Evolutionary conservation across 306 rosid species (phyloP).

Genomic region (Vigna unguiculata): DNA sequence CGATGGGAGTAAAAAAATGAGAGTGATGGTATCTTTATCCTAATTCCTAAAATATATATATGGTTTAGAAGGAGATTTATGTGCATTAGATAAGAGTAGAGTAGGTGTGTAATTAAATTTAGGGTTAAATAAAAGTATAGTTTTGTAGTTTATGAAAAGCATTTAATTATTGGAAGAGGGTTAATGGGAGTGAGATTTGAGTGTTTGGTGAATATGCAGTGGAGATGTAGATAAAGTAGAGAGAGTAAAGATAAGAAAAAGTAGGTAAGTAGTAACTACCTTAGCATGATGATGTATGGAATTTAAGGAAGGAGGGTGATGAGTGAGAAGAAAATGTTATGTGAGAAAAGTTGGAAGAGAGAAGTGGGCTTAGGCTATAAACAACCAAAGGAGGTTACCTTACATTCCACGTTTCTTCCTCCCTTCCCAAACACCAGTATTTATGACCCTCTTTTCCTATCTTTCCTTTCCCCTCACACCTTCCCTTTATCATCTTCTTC

Average conservation of each 20-base stretch:
- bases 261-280: constrained; percentile 4
- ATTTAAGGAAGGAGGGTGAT: constrained; percentile 19
- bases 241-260: constrained; percentile 10
- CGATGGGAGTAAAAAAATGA: no score
- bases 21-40: no score
- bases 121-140: no score
- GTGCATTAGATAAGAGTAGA: no score
- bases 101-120: no score
- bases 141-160: no score
- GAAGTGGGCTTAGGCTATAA: constrained; percentile 54
- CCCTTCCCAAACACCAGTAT: constrained; percentile 54
- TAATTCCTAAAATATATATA: no score
- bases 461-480: constrained; percentile 42
- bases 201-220: not conserved
- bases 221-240: not conserved
- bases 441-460: constrained; percentile 61
- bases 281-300: constrained; percentile 32
- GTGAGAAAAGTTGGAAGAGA: constrained; percentile 37
- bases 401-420: constrained; percentile 81
- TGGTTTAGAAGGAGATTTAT: no score
- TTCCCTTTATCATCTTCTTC: constrained; percentile 41
- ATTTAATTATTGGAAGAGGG: no score
- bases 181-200: not conserved
- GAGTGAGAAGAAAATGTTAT: constrained; percentile 34
- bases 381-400: constrained; percentile 67